Evolutionary conservation across 768 basidiomycete genomes (phyloP).

Genomic region (Inosperma sp.): DNA sequence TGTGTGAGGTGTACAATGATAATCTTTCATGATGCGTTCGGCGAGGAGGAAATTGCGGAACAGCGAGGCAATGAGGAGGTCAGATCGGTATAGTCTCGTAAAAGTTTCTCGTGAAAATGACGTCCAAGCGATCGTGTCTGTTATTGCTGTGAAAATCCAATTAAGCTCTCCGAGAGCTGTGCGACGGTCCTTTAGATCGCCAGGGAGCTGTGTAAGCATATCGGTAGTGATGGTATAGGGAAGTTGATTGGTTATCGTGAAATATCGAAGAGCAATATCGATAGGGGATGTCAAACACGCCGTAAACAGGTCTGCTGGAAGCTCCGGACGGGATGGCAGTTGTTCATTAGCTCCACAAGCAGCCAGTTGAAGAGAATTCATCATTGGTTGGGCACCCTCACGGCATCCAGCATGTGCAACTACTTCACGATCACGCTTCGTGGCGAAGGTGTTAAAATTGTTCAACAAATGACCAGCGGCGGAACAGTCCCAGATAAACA

Average conservation of each 20-base stretch:
- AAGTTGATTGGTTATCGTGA: slow-evolving; percentile 85
- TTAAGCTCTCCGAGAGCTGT: slow-evolving; percentile 98
- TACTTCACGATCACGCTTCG: slow-evolving; percentile 67
- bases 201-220: slow-evolving; percentile 92
- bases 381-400: slow-evolving; percentile 64
- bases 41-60: slow-evolving; percentile 98
- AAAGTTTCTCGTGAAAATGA: slow-evolving; percentile 92
- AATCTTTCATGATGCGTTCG: slow-evolving; percentile 96
- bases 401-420: slow-evolving; percentile 54
- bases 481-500: slow-evolving; percentile 99
- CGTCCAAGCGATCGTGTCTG: slow-evolving; percentile 99
- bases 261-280: slow-evolving; percentile 93
- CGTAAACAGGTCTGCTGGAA: slow-evolving; percentile 96
- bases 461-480: slow-evolving; percentile 91
- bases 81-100: slow-evolving; percentile 89
- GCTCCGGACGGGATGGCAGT: slow-evolving; percentile 91
- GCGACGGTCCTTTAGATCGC: slow-evolving; percentile 92
- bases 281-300: slow-evolving; percentile 97
- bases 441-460: slow-evolving; percentile 82
- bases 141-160: slow-evolving; percentile 99
- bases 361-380: slow-evolving; percentile 89
- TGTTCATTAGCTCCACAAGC: slow-evolving; percentile 90
- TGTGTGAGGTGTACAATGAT: slow-evolving; percentile 94
- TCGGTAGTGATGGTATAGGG: slow-evolving; percentile 78
- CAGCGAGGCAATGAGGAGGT: slow-evolving; percentile 90